These are phyloP conservation scores for Pseudocercospora fijiensis DNA, from an alignment of 2,329 filamentous ascomycete genomes.

Conservation along the genomic window DNA sequence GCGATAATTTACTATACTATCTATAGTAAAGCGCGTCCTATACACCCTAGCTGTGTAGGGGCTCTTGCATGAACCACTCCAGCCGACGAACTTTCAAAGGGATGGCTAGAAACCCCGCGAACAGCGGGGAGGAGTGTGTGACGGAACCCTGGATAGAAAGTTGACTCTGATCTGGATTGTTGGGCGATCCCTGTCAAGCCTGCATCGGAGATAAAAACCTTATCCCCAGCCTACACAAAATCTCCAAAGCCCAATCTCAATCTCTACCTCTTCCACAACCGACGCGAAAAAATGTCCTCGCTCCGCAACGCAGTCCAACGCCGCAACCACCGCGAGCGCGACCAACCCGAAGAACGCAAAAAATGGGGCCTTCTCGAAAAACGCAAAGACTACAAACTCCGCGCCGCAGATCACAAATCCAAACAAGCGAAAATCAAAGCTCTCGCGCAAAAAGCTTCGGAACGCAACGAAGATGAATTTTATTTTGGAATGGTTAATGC, in stretches of 20 bases:
- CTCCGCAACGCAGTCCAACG: conserved; percentile 67
- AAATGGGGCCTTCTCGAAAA: conserved; percentile 94
- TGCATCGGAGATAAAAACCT: background rate
- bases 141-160: too few species aligned
- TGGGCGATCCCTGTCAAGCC: background rate
- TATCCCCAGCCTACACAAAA: conserved; percentile 3
- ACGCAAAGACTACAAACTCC: conserved; percentile 76
- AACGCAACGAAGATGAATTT: conserved; percentile 66
- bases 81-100: too few species aligned
- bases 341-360: conserved; percentile 77
- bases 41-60: too few species aligned
- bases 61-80: too few species aligned
- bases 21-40: too few species aligned
- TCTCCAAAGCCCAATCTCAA: conserved; percentile 9
- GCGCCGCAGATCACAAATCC: conserved; percentile 62
- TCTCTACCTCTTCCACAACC: background rate
- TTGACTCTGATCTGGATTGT: too few species aligned
- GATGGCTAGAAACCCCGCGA: too few species aligned
- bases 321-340: conserved; percentile 85
- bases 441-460: conserved; percentile 58
- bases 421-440: conserved; percentile 62
- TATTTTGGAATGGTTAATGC: conserved; percentile 63
- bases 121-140: too few species aligned
- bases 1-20: too few species aligned
- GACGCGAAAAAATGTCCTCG: conserved; percentile 50